Conservation (phyloP, 371 early-diverging fungal genomes). For the Lichtheimia corymbifera region DNA sequence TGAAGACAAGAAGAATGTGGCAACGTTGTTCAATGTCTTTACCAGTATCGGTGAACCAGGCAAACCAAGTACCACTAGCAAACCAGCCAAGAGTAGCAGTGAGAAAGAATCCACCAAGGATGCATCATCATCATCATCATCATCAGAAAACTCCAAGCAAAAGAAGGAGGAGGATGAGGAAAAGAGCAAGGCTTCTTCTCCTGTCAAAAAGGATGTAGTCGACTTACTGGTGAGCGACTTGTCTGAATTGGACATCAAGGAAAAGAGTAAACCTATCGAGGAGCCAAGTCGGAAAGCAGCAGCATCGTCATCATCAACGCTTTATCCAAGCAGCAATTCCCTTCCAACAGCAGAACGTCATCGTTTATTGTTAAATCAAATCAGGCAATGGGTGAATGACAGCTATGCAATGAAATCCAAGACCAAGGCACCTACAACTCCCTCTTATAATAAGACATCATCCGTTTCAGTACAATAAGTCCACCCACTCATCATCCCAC, state of each 20-base stretch:
- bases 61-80: not conserved
- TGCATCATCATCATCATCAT: conserved; percentile 1
- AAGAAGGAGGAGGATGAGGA: not conserved
- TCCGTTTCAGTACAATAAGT: no score
- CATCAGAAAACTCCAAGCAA: not conserved
- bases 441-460: no score
- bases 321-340: conserved; percentile 5
- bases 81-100: not conserved
- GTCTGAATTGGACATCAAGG: conserved; percentile 7
- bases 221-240: conserved; percentile 18
- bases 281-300: not conserved
- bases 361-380: conserved; percentile 16
- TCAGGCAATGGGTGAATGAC: conserved; percentile 26
- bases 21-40: conserved; percentile 35
- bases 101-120: conserved; percentile 7
- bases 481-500: no score
- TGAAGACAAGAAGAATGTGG: conserved; percentile 37
- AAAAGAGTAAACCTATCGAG: not conserved
- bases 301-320: not conserved
- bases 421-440: not conserved
- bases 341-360: conserved; percentile 17
- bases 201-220: conserved; percentile 16
- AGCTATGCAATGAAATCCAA: conserved; percentile 16
- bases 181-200: conserved; percentile 2
- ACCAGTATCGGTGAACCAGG: conserved; percentile 18